Base-by-base conservation (phyloP, 2,329 filamentous ascomycete genomes). In the Botrytis fabae region DNA sequence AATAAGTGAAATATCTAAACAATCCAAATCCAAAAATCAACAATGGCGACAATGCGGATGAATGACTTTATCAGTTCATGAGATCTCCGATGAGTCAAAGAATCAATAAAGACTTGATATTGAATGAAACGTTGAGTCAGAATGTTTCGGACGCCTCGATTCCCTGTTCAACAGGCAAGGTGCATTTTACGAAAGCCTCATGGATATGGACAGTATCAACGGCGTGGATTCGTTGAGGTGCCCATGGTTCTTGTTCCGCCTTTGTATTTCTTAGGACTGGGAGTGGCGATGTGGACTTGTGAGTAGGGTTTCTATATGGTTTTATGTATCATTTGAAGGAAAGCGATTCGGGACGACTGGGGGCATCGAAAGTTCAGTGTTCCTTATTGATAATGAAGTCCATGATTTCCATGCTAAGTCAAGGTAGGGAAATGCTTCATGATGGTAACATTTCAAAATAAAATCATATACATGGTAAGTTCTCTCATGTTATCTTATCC, bases 201-300 rank as follows among this genome's bases (percentile, higher is more conserved):
- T 57, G 69, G 60, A 35, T 54, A 44, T 32, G 69, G 42, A 22
- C 69, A 70, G 62, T 25, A 12, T 54, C 75, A 77, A 64, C 69
- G 65, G 16, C 77, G 77, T 18, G 16, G 64, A 16, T 76, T 77
- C 35, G 51, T 73, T n/a, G 71, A 73, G 22, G 69, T 79, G 22
- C 74, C 78, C 7, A 73, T 74, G 12, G 57, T 78, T 44, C 70
- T 80, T 14, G 18, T 79, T 28, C 79, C 92, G 12, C 93, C 93
- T 0, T 79, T 87, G 10, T 84, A 93, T 61, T 94, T 94, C 78
- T 80, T 84, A 22, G 89, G 91, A 1, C 84, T 95, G 51, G 84
- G 93, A 6, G 78, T 92, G 28, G 86, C 86, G 5, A 83, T 95
- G 22, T 95, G 87, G 86, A 83, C 82, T 2, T 89, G 70, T 72